Evolutionary conservation across 2,329 filamentous ascomycete species (phyloP), one percentile per base, ranked within the genome.

Genomic region (Pseudopyricularia cyperi): DNA sequence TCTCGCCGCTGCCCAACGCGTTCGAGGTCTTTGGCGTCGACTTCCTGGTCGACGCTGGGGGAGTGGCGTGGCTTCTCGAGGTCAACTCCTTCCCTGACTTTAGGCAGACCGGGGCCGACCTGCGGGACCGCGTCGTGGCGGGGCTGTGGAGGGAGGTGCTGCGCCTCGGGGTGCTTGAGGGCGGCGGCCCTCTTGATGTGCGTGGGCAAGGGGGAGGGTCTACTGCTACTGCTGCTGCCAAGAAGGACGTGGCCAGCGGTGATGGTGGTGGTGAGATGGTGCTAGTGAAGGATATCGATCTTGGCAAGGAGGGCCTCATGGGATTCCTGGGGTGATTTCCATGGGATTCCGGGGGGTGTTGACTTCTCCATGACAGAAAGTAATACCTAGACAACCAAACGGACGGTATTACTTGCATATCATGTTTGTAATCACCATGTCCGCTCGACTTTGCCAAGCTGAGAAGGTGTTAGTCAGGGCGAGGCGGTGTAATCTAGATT

Each of bases 51-150:
- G 87, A 89, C 61, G 74, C 64, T 0, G 61, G 65, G 8, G 83
- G 80, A 0, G 73, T 62, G 3, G 78, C 81, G 3, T 96, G 83
- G 81, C 65, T 98, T 61, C 71, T 98, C 53, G 93, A 98, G 71
- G 79, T 95, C 32, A 98, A 98, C 71, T 88, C 91, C 0, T 98
- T 95, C 68, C 93, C 93, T 9, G 93, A 98, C 69, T 97, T 97
- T 63, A 82, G 79, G 62, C 91, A 97, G 77, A 95, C 89, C 15
- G 93, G 93, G 0, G 75, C 76, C 7, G 83, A 86, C 53, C 67
- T 95, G 57, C 80, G 76, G 62, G 77, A 70, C 0, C 19, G 24
- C 14, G 67, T 97, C 39, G 83, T 98, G 24, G 77, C 73, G 19
- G 85, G 82, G 7, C 73, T 98, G 58, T 93, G 94, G 74, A 75